Evolutionary conservation across 176 grass and related monocot genomes (phyloP).

Genomic region (Juncus inflexus): DNA sequence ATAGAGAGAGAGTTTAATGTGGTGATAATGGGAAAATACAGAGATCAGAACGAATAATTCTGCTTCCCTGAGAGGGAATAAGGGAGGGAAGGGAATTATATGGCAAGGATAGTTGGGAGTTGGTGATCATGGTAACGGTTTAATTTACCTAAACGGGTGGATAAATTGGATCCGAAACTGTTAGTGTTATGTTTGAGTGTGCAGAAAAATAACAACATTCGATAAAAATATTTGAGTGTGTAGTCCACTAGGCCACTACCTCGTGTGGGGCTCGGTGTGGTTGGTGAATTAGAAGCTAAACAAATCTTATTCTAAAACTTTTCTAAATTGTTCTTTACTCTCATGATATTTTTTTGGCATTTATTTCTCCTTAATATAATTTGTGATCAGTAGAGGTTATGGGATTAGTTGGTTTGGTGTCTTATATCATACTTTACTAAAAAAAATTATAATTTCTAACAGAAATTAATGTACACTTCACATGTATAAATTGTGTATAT

Average conservation of each 20-base stretch:
- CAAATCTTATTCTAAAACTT: no score
- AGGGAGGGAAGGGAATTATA: slow-evolving; percentile 8
- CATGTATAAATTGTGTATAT: no score
- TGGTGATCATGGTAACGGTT: slow-evolving; percentile 27
- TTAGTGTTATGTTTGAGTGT: background rate
- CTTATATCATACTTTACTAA: no score
- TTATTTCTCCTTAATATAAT: no score
- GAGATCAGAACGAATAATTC: slow-evolving; percentile 20
- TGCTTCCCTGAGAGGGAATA: slow-evolving; percentile 25
- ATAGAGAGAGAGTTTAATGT: background rate
- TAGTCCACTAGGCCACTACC: background rate
- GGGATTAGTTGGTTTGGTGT: no score
- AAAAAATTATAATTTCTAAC: no score
- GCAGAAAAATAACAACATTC: background rate
- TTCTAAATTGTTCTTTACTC: no score
- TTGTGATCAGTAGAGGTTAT: no score
- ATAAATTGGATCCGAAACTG: background rate
- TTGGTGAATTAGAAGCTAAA: no score
- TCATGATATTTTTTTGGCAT: no score
- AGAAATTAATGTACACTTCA: no score
- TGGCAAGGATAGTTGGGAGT: slow-evolving; percentile 13
- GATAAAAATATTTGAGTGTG: background rate
- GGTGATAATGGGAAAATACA: slow-evolving; percentile 13
- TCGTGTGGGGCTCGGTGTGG: background rate
- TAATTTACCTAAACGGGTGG: background rate